Evolutionary conservation across 176 grass and related monocot species (phyloP), one percentile per base, ranked within the genome.

Genomic region (Oryza brachyantha): DNA sequence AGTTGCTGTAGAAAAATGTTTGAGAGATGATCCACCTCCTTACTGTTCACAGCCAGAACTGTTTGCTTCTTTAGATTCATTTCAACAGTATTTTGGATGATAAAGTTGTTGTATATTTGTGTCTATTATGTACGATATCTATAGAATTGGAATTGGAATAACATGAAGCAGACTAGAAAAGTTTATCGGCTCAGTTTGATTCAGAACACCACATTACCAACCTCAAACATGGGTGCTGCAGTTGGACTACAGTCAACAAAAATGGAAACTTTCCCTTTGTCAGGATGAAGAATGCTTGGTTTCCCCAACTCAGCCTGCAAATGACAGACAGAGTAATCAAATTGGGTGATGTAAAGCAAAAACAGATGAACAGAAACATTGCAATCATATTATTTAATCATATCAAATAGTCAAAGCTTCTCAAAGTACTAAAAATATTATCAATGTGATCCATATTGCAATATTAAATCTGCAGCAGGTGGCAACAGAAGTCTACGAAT

Each of bases 221-320:
- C 94, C 91, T 93, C 89, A 82, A 91, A 97, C 32, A 79, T 82
- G 64, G 94, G 89, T 10, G 90, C 84, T 58, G 91, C 91, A 61
- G 86, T 93, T 73, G 91, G 79, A 43, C 94, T 97, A 61, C 94
- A 97, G 38, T 97, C 91, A 31, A 94, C 76, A 67, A 90, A 97
- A 66, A 97, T 94, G 65, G 78, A 83, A 82, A 97, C 85, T 79
- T 94, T 97, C 69, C 94, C 94, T 87, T 94, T 90, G 72, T 90
- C 94, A 34, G 89, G 91, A 42, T 94, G 87, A 61, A 94, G 87
- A 82, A 84, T 71, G 62, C 48, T 92, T 54, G 91, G 94, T 84
- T 81, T 92, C 32, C 94, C 94, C n/a, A 97, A 81, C 88, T 97
- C 91, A 84, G 89, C 89, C 94, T 93, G 72, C 24, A 87, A 43